Evolutionary conservation across 1,284 basidiomycete species (phyloP).

Genomic region (Puccinia coronata): DNA sequence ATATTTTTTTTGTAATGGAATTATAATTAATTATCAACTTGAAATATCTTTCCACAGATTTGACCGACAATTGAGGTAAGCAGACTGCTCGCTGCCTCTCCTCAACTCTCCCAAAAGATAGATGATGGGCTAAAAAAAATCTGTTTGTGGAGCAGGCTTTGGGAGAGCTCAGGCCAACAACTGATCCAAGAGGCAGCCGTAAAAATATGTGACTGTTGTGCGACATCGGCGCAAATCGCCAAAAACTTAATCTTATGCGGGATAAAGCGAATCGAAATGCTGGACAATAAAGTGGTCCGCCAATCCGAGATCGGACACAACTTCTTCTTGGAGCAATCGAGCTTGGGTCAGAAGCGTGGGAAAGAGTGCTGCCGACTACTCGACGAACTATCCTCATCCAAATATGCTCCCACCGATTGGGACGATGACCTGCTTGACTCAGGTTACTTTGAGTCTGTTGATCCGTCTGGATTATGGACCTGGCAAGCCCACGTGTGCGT

Average conservation of each 20-base stretch:
- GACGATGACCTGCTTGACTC: conserved; percentile 62
- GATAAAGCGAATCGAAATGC: conserved; percentile 83
- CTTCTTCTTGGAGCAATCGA: conserved; percentile 82
- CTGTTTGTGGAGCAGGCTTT: conserved; percentile 67
- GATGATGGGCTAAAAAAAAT: background rate
- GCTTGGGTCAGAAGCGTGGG: conserved; percentile 77
- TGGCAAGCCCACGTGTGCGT: conserved; percentile 75
- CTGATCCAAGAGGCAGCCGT: conserved; percentile 82
- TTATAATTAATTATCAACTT: too few relatives aligned
- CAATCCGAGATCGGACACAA: conserved; percentile 86
- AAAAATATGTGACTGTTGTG: conserved; percentile 75
- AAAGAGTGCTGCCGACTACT: conserved; percentile 76
- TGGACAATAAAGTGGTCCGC: conserved; percentile 69
- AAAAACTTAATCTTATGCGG: conserved; percentile 97
- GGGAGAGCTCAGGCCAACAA: conserved; percentile 91
- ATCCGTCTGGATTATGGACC: conserved; percentile 59
- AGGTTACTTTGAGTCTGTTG: background rate
- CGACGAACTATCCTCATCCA: conserved; percentile 76
- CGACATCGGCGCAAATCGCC: conserved; percentile 79
- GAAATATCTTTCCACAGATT: background rate
- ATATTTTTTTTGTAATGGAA: background rate
- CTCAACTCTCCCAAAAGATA: background rate
- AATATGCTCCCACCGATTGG: conserved; percentile 57
- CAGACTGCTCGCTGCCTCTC: background rate
- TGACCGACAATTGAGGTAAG: conserved; percentile 47